phyloP scores from a whole-genome alignment of 352 stramenopile species.

The Globisporangium splendens region DNA sequence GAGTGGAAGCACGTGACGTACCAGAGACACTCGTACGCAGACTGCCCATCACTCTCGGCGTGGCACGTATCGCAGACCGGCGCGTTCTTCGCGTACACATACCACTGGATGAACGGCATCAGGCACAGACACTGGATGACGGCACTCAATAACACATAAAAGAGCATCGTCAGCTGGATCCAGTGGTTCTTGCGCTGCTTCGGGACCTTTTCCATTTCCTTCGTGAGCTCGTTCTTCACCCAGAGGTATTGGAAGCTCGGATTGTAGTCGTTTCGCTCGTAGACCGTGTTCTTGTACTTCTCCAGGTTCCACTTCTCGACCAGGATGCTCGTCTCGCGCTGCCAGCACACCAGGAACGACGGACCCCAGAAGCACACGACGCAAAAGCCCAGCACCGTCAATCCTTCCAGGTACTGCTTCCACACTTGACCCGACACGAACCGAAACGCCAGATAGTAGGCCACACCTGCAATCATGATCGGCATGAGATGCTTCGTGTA shows the following conservation, averaged over 20 bases:
- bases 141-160: conserved; percentile 73
- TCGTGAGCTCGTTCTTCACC: conserved; percentile 83
- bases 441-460: conserved; percentile 80
- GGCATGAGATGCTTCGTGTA: conserved; percentile 86
- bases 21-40: conserved; percentile 67
- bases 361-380: conserved; percentile 82
- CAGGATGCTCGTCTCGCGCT: conserved; percentile 82
- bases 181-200: conserved; percentile 82
- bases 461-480: conserved; percentile 51
- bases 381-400: conserved; percentile 63
- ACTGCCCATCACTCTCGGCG: conserved; percentile 20
- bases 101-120: conserved; percentile 88
- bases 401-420: conserved; percentile 68
- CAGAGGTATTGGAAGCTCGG: conserved; percentile 84
- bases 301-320: conserved; percentile 87
- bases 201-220: conserved; percentile 87
- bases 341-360: conserved; percentile 81
- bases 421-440: conserved; percentile 55
- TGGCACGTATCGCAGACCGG: conserved; percentile 65
- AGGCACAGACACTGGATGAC: conserved; percentile 80
- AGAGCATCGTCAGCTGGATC: conserved; percentile 85
- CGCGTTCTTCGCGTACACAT: conserved; percentile 86
- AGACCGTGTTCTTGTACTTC: conserved; percentile 89
- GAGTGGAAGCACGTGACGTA: conserved; percentile 85
- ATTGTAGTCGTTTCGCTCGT: conserved; percentile 86